Conservation (phyloP, 2,329 filamentous ascomycete genomes). For the Penicillium sp. region DNA sequence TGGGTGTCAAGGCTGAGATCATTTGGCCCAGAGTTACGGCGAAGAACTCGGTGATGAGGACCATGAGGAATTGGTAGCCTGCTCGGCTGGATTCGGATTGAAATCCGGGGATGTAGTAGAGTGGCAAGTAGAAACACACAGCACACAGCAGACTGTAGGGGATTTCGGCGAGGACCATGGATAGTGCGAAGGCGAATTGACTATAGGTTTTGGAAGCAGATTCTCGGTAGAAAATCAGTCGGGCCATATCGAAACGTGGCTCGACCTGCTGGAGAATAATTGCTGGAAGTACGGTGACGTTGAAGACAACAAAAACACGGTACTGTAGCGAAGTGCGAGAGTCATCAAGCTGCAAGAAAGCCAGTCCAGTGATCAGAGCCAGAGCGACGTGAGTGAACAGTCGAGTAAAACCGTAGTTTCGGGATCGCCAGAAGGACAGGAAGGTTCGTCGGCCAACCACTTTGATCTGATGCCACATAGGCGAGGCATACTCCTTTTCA, state of each 20-base stretch:
- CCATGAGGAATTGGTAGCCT: slow-evolving; percentile 84
- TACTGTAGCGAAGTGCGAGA: slow-evolving; percentile 78
- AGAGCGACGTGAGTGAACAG: slow-evolving; percentile 83
- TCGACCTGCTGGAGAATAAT: slow-evolving; percentile 83
- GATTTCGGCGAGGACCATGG: slow-evolving; percentile 79
- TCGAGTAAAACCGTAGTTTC: slow-evolving; percentile 86
- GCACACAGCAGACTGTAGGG: slow-evolving; percentile 82
- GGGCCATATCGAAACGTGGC: slow-evolving; percentile 76
- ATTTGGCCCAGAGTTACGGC: slow-evolving; percentile 77
- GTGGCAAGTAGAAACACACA: slow-evolving; percentile 74
- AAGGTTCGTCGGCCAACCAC: slow-evolving; percentile 73
- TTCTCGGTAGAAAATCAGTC: slow-evolving; percentile 84
- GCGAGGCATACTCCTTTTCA: slow-evolving; percentile 80
- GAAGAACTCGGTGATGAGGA: slow-evolving; percentile 82
- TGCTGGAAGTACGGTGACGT: slow-evolving; percentile 77
- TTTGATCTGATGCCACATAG: slow-evolving; percentile 75
- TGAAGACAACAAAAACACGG: slow-evolving; percentile 87
- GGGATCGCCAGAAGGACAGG: slow-evolving; percentile 78
- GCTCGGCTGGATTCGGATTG: slow-evolving; percentile 63
- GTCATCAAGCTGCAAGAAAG: slow-evolving; percentile 75
- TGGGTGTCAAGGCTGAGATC: slow-evolving; percentile 74
- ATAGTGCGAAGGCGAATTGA: slow-evolving; percentile 72
- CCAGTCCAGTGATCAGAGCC: slow-evolving; percentile 74
- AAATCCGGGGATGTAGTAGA: slow-evolving; percentile 84
- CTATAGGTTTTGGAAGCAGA: slow-evolving; percentile 84